Percentiles rank a stretch among this genome's conserved stretches.
Conservation (phyloP, 2,329 filamentous ascomycete species). For the Fusarium goolgardi region DNA sequence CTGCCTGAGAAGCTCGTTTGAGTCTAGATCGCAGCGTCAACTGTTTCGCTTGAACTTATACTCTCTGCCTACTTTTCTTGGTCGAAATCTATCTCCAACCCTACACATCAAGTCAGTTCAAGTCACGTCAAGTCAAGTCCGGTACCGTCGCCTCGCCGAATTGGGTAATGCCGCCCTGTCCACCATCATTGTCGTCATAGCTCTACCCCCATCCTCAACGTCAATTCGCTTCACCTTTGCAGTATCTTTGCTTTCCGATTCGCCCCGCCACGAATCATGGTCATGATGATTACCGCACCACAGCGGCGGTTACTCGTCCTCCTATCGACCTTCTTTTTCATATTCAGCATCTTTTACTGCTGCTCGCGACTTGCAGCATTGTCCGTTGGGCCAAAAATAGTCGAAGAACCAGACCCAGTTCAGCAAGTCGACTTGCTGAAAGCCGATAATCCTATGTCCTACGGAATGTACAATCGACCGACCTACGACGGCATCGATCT, state of each 20-base stretch:
- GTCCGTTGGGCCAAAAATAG: conserved; percentile 28
- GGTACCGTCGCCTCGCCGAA: conserved; percentile 1
- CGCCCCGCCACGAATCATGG: conserved; percentile 29
- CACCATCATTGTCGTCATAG: conserved; percentile 31
- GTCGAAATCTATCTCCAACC: background rate
- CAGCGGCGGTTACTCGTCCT: conserved; percentile 50
- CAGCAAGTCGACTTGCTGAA: conserved; percentile 35
- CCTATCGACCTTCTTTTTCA: conserved; percentile 49
- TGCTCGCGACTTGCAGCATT: conserved; percentile 49
- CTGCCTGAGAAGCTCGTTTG: conserved; percentile 5
- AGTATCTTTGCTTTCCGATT: conserved; percentile 10
- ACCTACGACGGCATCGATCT: conserved; percentile 50
- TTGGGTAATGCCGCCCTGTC: conserved; percentile 21
- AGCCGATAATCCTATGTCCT: conserved; percentile 55
- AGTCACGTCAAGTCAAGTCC: background rate
- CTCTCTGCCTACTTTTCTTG: background rate
- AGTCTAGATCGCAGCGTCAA: background rate
- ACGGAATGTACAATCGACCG: conserved; percentile 56
- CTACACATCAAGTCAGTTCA: background rate
- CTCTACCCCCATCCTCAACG: background rate
- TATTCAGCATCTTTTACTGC: conserved; percentile 52
- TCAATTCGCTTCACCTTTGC: conserved; percentile 3
- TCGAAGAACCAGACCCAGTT: conserved; percentile 14
- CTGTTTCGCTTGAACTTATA: conserved; percentile 2
- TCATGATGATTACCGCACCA: conserved; percentile 42